These are phyloP conservation scores for Saturnispora kantuleensis DNA, from an alignment of 805 yeast species.

Conservation along the genomic window DNA sequence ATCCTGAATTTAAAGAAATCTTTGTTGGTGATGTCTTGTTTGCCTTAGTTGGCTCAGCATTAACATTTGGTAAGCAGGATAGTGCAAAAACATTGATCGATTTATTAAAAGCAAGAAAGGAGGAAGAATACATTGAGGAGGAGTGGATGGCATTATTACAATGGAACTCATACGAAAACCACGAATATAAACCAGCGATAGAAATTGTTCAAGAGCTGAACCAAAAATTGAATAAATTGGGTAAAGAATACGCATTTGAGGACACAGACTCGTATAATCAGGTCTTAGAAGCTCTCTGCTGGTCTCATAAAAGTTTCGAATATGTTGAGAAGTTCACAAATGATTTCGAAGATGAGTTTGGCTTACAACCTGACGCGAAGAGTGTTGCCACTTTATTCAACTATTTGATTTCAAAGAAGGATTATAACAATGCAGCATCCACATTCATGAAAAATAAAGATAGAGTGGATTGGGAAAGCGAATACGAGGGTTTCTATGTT, in stretches of 20 bases:
- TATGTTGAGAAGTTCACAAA: conserved; percentile 20
- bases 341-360: conserved; percentile 25
- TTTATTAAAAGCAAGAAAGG: conserved; percentile 9
- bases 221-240: conserved; percentile 8
- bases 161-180: conserved; percentile 13
- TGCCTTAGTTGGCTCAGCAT: conserved; percentile 19
- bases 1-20: conserved; percentile 14
- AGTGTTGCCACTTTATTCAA: conserved; percentile 29
- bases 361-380: conserved; percentile 28
- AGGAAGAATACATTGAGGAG: conserved; percentile 12
- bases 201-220: conserved; percentile 23
- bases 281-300: conserved; percentile 21
- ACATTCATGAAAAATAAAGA: conserved; percentile 21
- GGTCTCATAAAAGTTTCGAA: conserved; percentile 19
- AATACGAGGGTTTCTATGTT: conserved; percentile 22
- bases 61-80: conserved; percentile 15
- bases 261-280: conserved; percentile 20
- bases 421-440: conserved; percentile 6
- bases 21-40: conserved; percentile 20
- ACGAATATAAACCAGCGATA: conserved; percentile 15
- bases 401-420: conserved; percentile 11
- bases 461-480: conserved; percentile 34
- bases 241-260: conserved; percentile 15
- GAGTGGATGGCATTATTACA: conserved; percentile 23
- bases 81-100: conserved; percentile 15